Base-by-base conservation (phyloP, 2,329 filamentous ascomycete genomes). In the Ophiostoma montium region DNA sequence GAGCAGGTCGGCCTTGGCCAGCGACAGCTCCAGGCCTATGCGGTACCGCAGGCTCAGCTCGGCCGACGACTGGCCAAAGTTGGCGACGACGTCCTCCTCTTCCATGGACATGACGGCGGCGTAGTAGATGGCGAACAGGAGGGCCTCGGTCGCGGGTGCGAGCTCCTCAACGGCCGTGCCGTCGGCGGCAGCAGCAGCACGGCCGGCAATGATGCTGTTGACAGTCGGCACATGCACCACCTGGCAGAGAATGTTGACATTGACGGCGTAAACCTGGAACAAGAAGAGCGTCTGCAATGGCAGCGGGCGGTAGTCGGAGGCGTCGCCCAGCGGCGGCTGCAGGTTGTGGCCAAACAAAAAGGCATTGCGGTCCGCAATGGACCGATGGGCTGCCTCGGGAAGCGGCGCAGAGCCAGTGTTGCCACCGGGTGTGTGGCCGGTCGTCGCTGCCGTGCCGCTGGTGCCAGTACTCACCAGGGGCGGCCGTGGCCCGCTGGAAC, bases 51-150 rank as follows among this genome's bases (percentile, higher is more conserved):
- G 60, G 9, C 67, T 62, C 39, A 75, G 63, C n/a, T 69, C 59
- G 1, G 64, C 57, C 58, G 72, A 74, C 21, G 62, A 59, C 3
- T 65, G 58, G 3, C 65, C 66, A 41, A 76, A 68, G 27, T 70
- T 66, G 13, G 61, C 62, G 15, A 47, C 31, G 53, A 75, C 71
- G 58, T 78, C 74, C 0, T 76, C 71, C 4, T 74, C 71, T 10
- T 76, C 73, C 72, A 78, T 74, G 0, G 74, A 76, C 0, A 66
- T 70, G 7, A 78, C 60, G 0, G 74, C 69, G 0, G 72, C 68
- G 54, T 76, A 78, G 59, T 76, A 78, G 6, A 79, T 74, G 0
- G 74, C 63, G 56, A 78, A 76, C 58, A 77, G 60, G 39, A 79
- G 57, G 1, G 75, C 73, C 51, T 77, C 71, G 41, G 73, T 65